Conservation (phyloP, 2,329 filamentous ascomycete species). For the Hymenotorrendiella dingleyae region DNA sequence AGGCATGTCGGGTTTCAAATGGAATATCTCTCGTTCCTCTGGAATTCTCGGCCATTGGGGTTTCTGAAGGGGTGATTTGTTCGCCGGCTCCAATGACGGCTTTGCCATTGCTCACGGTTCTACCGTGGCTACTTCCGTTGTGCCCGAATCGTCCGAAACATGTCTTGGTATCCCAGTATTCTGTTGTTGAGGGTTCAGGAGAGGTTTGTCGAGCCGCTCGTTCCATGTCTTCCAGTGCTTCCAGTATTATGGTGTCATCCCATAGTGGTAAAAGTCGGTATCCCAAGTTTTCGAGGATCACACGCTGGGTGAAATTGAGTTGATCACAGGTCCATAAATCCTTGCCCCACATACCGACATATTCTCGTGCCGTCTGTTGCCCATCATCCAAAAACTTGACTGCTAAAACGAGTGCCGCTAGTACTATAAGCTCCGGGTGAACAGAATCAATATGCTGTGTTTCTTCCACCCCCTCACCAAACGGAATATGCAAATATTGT, state of each 20-base stretch:
- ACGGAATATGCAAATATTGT: slow-evolving; percentile 30
- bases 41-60: not conserved
- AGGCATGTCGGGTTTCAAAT: not conserved
- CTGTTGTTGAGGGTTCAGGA: slow-evolving; percentile 9
- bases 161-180: slow-evolving; percentile 11
- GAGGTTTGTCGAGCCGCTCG: slow-evolving; percentile 38
- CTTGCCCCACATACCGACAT: slow-evolving; percentile 47
- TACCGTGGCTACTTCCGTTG: not conserved
- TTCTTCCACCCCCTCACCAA: slow-evolving; percentile 12
- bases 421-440: slow-evolving; percentile 55
- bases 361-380: slow-evolving; percentile 47
- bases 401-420: slow-evolving; percentile 59
- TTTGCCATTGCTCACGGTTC: not conserved
- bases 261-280: slow-evolving; percentile 59
- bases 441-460: slow-evolving; percentile 55
- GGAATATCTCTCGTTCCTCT: not conserved
- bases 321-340: slow-evolving; percentile 54
- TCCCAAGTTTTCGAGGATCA: slow-evolving; percentile 57
- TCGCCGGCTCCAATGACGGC: not conserved
- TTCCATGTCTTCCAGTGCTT: slow-evolving; percentile 59
- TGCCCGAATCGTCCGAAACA: not conserved
- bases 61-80: not conserved
- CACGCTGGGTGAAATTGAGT: slow-evolving; percentile 58
- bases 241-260: slow-evolving; percentile 48
- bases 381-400: slow-evolving; percentile 59